Base-by-base conservation (phyloP, 495 filamentous ascomycete genomes). In the Trichocladium uniseriatum region DNA sequence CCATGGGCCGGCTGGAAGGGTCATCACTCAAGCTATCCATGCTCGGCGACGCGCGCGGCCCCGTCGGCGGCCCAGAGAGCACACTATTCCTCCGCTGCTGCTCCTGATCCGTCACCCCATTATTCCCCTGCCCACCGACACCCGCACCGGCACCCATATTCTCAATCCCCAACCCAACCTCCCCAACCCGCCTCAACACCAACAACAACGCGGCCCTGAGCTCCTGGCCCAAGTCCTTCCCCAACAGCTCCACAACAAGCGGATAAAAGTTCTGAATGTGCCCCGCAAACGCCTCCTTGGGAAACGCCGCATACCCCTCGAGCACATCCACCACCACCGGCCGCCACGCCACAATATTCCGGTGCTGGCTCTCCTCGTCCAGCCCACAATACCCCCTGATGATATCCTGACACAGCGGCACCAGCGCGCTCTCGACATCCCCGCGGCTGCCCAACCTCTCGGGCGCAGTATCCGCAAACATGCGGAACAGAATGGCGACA, bases 251-350 rank as follows among this genome's bases (percentile, higher is more conserved):
- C 1, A 97, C 79, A 16, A 76, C 77, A 6, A 96, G 69, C 2
- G 92, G 87, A 58, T 95, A 95, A 66, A 98, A 95, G 1, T 75
- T 81, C 31, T 77, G 70, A 13, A 95, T 75, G 50, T 96, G 81
- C 45, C 81, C 82, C 47, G 78, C 76, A 55, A 98, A 97, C 41
- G 81, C 88, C 31, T 83, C 81, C n/a, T 74, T 70, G 0, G 87
- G 86, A 69, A 96, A 97, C 37, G 84, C 84, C 8, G 81, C 86
- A 62, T 90, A 97, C 1, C 94, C 90, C 54, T 98, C 90, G 28
- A 98, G 72, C n/a, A 98, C 92, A 62, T 95, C 92, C 7, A 98
- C 89, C 3, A 98, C 92, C 1, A 97, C 94, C 1, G 92, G 92
- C 29, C 92, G 75, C 92, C 92, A 98, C 11, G 94, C 94, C 4